These are phyloP conservation scores for Solanum virginianum DNA, from an alignment of 257 asterid species.

Conservation along the genomic window DNA sequence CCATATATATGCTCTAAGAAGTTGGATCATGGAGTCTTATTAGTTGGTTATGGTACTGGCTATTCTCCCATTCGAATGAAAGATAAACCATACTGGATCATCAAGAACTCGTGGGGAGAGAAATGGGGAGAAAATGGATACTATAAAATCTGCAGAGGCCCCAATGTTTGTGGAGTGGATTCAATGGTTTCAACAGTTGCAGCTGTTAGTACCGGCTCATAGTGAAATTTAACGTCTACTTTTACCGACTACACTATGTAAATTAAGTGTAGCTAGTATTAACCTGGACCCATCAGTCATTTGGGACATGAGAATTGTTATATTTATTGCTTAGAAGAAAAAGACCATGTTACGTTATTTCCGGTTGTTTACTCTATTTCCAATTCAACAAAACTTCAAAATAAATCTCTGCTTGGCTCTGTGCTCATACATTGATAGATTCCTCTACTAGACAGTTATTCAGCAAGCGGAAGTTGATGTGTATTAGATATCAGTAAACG, in stretches of 20 bases:
- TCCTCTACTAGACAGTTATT: not conserved
- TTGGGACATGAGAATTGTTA: not conserved
- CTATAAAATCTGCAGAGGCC: constrained; percentile 66
- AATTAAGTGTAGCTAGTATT: not conserved
- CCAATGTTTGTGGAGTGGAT: constrained; percentile 72
- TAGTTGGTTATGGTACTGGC: constrained; percentile 73
- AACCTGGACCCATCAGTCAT: not conserved
- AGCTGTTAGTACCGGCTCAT: constrained; percentile 31
- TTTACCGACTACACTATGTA: not conserved
- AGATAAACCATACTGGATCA: constrained; percentile 76
- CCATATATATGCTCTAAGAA: constrained; percentile 62
- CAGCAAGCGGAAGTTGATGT: not conserved
- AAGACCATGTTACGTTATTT: not conserved
- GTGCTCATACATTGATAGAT: not conserved
- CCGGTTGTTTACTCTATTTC: not conserved
- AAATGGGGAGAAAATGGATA: constrained; percentile 75
- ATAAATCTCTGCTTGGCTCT: not conserved
- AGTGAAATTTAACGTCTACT: not conserved
- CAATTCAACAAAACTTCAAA: not conserved
- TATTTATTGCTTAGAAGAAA: not conserved
- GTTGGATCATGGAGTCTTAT: constrained; percentile 66
- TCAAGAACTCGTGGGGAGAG: constrained; percentile 86
- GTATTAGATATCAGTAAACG: not conserved
- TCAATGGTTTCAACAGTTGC: constrained; percentile 87
- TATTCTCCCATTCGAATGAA: constrained; percentile 58